A percentile compares a stretch with the other conserved stretches of the same genome.
Evolutionary conservation across 1,284 basidiomycete genomes (phyloP).

Genomic region (Sporisorium iseilematis-ciliati): DNA sequence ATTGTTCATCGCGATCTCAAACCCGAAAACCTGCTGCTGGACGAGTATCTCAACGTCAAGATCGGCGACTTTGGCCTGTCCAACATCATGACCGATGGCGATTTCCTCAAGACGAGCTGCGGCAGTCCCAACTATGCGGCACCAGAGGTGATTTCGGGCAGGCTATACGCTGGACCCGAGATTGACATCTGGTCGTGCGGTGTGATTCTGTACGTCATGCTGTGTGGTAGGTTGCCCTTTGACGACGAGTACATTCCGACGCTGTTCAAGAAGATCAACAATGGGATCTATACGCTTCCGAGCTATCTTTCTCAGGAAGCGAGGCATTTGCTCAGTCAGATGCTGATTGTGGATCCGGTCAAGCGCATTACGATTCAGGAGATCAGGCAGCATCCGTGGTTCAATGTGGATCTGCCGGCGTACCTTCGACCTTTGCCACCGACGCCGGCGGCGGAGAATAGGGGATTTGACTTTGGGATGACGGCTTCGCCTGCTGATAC

Average conservation of each 20-base stretch:
- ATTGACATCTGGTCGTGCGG: constrained; percentile 70
- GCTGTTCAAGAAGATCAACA: constrained; percentile 70
- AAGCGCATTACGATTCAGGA: constrained; percentile 68
- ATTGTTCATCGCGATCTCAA: constrained; percentile 68
- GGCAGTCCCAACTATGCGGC: constrained; percentile 69
- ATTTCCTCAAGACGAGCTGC: constrained; percentile 69
- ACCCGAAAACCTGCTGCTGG: constrained; percentile 67
- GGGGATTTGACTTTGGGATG: constrained; percentile 73
- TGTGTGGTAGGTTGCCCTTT: constrained; percentile 67
- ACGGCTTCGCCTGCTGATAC: constrained; percentile 38
- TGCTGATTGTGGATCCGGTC: constrained; percentile 69
- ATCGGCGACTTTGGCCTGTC: constrained; percentile 69
- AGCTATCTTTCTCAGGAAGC: constrained; percentile 66
- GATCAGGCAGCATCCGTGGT: constrained; percentile 68
- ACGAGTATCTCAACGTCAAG: constrained; percentile 69
- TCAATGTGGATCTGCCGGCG: constrained; percentile 64
- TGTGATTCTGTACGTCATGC: constrained; percentile 69
- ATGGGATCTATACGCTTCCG: constrained; percentile 67
- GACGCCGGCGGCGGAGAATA: constrained; percentile 73
- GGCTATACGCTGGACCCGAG: constrained; percentile 68
- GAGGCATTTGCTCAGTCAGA: constrained; percentile 64
- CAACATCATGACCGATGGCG: constrained; percentile 69
- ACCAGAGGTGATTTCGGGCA: constrained; percentile 68
- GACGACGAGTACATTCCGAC: constrained; percentile 69
- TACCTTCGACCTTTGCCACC: constrained; percentile 79